Evolutionary conservation across 805 yeast species (phyloP), one percentile per base, ranked within the genome.

Genomic region (Hemisphaericaspora nanyangensis): DNA sequence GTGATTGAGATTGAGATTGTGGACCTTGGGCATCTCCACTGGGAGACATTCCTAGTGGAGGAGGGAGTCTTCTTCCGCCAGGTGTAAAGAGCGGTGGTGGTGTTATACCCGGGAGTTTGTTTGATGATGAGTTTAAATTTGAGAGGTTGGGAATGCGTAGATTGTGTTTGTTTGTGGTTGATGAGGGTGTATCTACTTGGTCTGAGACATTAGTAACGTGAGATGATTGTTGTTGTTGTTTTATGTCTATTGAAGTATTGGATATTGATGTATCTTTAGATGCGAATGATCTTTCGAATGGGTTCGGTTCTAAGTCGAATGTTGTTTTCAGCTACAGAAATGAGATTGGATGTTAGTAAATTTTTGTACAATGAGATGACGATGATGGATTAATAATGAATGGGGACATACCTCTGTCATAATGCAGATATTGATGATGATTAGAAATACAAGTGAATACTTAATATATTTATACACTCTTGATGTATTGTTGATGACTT

Each of bases 251-350:
- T 8, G 12, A 13, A 24, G 31, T 17, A 13, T 28, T 25, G 17
- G 15, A n/a, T 7, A 17, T 16, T 11, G 39, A 29, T 4, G 43
- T 34, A 8, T 71, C 74, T 44, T 78, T 80, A 2, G 79, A 64
- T n/a, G 93, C 96, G 65, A 91, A 91, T 36, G 95, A 85, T 60
- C 84, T 85, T 61, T 91, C 99, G 57, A 91, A 91, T 4, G 97
- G 97, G 54, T 91, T 91, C 7, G 93, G 96, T 60, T 93, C 99
- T 42, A 89, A 68, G 44, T 83, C 91, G 52, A 87, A 77, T 29
- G 86, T 61, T 13, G 70, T 57, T 51, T 61, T 55, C 61, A 54
- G 60, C 64, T 62, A 45, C 6, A 38, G 16, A 29, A 28, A 20
- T 16, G 35, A 22, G 29, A 20, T 22, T 3, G 5, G 26, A 3